Evolutionary conservation across 140 eudicot genomes (phyloP).

Genomic region (Ambrosia hybrid): DNA sequence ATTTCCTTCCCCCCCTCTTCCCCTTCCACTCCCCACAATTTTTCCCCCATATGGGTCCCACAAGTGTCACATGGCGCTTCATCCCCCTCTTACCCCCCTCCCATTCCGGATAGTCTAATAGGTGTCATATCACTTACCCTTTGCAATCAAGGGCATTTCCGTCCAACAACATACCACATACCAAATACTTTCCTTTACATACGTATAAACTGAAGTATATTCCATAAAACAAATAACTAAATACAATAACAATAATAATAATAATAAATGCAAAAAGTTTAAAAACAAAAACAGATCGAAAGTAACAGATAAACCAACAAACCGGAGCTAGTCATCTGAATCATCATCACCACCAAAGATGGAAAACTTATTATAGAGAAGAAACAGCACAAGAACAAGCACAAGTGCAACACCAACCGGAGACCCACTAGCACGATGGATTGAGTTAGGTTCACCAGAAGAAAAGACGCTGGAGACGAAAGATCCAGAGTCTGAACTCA

Average conservation of each 20-base stretch:
- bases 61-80: too few relatives aligned
- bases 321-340: conserved; percentile 48
- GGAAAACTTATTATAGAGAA: conserved; percentile 64
- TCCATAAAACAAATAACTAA: too few relatives aligned
- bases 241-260: too few relatives aligned
- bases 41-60: too few relatives aligned
- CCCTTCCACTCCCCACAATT: too few relatives aligned
- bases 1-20: too few relatives aligned
- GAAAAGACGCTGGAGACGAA: conserved; percentile 58
- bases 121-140: not conserved
- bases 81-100: too few relatives aligned
- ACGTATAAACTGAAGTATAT: not conserved
- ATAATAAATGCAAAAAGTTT: too few relatives aligned
- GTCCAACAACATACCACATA: conserved; percentile 10
- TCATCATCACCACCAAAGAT: conserved; percentile 87
- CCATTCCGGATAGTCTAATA: too few relatives aligned
- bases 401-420: conserved; percentile 85
- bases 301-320: not conserved
- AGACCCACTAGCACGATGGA: conserved; percentile 92
- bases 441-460: conserved; percentile 72
- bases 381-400: conserved; percentile 61
- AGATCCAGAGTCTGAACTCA: conserved; percentile 75
- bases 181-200: not conserved
- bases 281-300: conserved; percentile 1
- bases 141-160: conserved; percentile 13